Evolutionary conservation across 2,329 filamentous ascomycete genomes (phyloP), one percentile per base, ranked within the genome.

Genomic region (Xylariaceae sp.): DNA sequence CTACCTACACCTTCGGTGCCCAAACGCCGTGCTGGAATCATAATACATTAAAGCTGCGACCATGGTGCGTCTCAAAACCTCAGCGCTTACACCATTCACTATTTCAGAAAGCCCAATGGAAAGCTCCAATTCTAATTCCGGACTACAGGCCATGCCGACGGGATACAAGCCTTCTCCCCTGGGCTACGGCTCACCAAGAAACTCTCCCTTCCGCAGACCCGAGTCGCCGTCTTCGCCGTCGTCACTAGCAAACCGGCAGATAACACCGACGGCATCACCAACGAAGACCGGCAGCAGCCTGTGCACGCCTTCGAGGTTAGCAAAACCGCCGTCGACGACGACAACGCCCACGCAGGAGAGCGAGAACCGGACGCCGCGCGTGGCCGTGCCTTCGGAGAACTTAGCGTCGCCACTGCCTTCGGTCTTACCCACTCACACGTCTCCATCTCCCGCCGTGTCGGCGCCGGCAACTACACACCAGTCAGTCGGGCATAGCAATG

Each of bases 151-250:
- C 68, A 79, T 76, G 69, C 77, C 74, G 53, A 68, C 76, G 47
- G 74, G 80, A 53, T 89, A 86, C 71, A 88, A 88, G 69, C 85
- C 85, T 13, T 88, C 86, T 21, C 85, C 85, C 51, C 73, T 89
- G 56, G 85, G 85, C 56, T 88, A 87, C 71, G 84, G 84, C 60
- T 86, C 87, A 44, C 80, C 83, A 62, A 83, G 88, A 68, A 80
- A 74, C 65, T 86, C 83, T 47, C 83, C 83, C 12, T 86, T 86
- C 67, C 79, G 83, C 54, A 73, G 83, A 61, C 76, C 81, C 49
- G 81, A 83, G 61, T 83, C 82, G 18, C 80, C 83, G 18, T 78
- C 80, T 21, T 88, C 87, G 9, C 85, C 87, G 2, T 86, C 81
- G 32, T 73, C 80, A n/a, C 13, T 43, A 44, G 21, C 32, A 22